phyloP scores from a whole-genome alignment of 306 rosid species.

The Rosa multiflora region DNA sequence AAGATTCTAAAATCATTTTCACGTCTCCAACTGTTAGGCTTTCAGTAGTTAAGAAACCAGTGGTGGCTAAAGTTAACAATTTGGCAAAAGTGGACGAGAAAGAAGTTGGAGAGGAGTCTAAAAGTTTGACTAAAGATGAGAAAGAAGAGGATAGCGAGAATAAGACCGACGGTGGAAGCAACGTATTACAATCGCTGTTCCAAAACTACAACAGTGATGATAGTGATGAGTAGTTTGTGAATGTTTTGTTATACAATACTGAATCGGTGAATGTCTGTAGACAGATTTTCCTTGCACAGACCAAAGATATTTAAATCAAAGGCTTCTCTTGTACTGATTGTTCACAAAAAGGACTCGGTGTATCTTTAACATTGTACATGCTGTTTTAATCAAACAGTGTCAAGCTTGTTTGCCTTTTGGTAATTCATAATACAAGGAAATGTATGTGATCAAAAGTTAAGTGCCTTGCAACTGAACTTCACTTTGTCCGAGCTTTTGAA shows the following conservation, averaged over 20 bases:
- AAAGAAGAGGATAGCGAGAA: constrained; percentile 29
- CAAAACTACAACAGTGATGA: constrained; percentile 59
- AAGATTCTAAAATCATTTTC: constrained; percentile 31
- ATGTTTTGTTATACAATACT: background rate
- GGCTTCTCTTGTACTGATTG: background rate
- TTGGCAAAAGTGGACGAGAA: constrained; percentile 26
- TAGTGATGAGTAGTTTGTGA: constrained; percentile 27
- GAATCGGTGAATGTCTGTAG: background rate
- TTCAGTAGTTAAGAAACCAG: constrained; percentile 53
- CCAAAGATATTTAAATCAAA: background rate
- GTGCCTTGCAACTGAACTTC: no score
- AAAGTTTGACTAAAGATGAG: constrained; percentile 13
- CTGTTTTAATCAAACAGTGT: background rate
- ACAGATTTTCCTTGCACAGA: background rate
- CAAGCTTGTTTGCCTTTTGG: background rate
- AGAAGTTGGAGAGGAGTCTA: constrained; percentile 29
- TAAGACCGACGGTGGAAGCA: constrained; percentile 12
- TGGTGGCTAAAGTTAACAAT: constrained; percentile 18
- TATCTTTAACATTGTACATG: background rate
- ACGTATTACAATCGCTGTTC: constrained; percentile 46
- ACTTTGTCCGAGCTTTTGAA: no score
- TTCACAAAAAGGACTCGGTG: background rate
- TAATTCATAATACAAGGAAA: background rate
- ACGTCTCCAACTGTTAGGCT: constrained; percentile 46
- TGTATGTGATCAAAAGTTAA: background rate